Evolutionary conservation across 768 basidiomycete genomes (phyloP), one percentile per base, ranked within the genome.

Genomic region (Rhizopogon rudus): DNA sequence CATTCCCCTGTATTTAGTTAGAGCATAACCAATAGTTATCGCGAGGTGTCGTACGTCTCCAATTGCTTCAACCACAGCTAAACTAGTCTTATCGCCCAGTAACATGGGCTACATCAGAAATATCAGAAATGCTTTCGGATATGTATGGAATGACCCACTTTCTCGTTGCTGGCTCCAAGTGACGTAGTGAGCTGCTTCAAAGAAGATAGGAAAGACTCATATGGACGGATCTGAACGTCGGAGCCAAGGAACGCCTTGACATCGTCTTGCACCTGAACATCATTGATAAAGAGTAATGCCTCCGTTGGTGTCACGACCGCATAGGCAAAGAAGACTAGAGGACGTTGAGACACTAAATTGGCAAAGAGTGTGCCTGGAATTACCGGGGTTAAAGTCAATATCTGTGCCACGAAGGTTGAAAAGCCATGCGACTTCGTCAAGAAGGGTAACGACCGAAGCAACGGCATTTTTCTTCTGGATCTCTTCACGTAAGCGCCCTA

Each of bases 391-490:
- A 72, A 81, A 98, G 35, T 86, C 85, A 63, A 98, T 95, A 66
- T 98, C 96, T 2, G 85, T 81, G 1, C 94, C 95, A 58, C 96
- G 86, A 33, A 99, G 75, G 69, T 98, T 95, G 73, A 93, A 91
- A 40, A 94, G 66, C 93, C 93, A 98, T 0, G 93, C 93, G 49
- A 96, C 84, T 67, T 98, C 96, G 68, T 98, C 96, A 20, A 98
- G 81, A 78, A 88, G 85, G n/a, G 80, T 87, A 4, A 98, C 80
- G 1, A 96, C 85, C 41, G 91, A 69, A 1, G 88, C 93, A 60
- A 74, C 67, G 1, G 71, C 73, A 3, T 75, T 70, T 56, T 77
- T 74, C 64, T 84, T 80, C n/a, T 72, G 73, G 52, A 96, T 60
- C 57, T 87, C 84, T 54, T 83, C 78, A 35, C 92, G 78, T 5